These are phyloP conservation scores for Hypoxylon lenormandii DNA, from an alignment of 495 filamentous ascomycete genomes.

Conservation along the genomic window DNA sequence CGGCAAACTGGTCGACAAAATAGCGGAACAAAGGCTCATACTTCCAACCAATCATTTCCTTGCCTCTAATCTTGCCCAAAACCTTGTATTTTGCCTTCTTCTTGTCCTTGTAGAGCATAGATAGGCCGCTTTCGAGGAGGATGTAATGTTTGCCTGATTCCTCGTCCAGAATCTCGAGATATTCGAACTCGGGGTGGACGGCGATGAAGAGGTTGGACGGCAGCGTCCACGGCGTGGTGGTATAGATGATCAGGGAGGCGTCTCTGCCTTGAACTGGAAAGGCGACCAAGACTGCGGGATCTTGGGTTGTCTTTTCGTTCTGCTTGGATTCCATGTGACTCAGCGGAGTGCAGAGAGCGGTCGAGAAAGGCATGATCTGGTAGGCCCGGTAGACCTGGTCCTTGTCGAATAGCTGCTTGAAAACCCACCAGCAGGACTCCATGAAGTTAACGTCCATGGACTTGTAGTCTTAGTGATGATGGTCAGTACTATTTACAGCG, in stretches of 20 bases:
- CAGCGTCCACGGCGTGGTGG: conserved; percentile 96
- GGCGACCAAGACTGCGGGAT: conserved; percentile 42
- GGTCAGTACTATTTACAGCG: neutral
- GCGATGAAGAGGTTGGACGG: conserved; percentile 86
- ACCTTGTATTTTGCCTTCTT: conserved; percentile 98
- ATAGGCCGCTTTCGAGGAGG: conserved; percentile 83
- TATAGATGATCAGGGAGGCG: conserved; percentile 54
- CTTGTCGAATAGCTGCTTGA: conserved; percentile 85
- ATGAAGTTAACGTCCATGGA: conserved; percentile 87
- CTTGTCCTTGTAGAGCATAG: conserved; percentile 90
- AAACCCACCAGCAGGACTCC: conserved; percentile 93
- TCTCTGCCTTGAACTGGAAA: conserved; percentile 42
- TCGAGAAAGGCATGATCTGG: conserved; percentile 89
- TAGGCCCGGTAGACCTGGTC: conserved; percentile 83
- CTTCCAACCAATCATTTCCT: conserved; percentile 89
- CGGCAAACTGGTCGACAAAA: conserved; percentile 93
- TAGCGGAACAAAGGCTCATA: conserved; percentile 94
- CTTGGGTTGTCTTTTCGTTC: conserved; percentile 61
- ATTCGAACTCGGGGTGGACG: conserved; percentile 89
- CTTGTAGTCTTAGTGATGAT: conserved; percentile 55
- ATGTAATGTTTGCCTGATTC: conserved; percentile 85
- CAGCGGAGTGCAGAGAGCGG: conserved; percentile 82
- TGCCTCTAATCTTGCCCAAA: conserved; percentile 82
- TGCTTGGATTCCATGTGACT: conserved; percentile 89
- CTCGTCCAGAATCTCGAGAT: conserved; percentile 89